Evolutionary conservation across 805 yeast genomes (phyloP).

Genomic region (Candida hungchunana): DNA sequence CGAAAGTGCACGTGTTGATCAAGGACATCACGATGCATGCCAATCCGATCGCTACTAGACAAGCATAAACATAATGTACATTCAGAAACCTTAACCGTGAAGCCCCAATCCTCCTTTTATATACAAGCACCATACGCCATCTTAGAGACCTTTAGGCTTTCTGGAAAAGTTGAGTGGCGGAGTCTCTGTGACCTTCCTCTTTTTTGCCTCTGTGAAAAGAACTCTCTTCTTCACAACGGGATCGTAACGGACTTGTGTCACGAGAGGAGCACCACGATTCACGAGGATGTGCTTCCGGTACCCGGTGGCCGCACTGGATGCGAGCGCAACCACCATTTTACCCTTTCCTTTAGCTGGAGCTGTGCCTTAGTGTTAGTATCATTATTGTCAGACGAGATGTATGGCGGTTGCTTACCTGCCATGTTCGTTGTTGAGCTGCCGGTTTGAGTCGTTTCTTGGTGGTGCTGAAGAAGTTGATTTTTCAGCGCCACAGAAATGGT

Average conservation of each 20-base stretch:
- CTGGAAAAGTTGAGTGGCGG: conserved; percentile 47
- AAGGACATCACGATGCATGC: conserved; percentile 36
- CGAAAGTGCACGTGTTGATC: conserved; percentile 28
- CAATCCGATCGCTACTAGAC: conserved; percentile 36
- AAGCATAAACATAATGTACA: neutral
- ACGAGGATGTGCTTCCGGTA: conserved; percentile 74
- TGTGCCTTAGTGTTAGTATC: no score
- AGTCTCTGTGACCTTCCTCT: conserved; percentile 58
- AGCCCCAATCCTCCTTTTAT: neutral
- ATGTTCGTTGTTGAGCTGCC: no score
- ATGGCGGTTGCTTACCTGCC: no score
- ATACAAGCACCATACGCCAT: neutral
- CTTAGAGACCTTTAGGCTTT: conserved; percentile 25
- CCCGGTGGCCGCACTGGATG: conserved; percentile 91
- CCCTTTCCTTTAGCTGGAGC: conserved; percentile 59
- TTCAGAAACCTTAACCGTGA: neutral
- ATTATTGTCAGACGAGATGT: no score
- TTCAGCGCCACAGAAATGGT: no score
- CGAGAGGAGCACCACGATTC: conserved; percentile 75
- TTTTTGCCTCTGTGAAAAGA: conserved; percentile 80
- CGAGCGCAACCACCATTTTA: conserved; percentile 75
- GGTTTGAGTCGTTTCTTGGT: no score
- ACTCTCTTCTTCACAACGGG: conserved; percentile 89
- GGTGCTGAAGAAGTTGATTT: no score
- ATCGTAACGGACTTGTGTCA: conserved; percentile 82